These are phyloP conservation scores for Bolboschoenus planiculmis DNA, from an alignment of 176 grass and related monocot genomes.

Conservation along the genomic window DNA sequence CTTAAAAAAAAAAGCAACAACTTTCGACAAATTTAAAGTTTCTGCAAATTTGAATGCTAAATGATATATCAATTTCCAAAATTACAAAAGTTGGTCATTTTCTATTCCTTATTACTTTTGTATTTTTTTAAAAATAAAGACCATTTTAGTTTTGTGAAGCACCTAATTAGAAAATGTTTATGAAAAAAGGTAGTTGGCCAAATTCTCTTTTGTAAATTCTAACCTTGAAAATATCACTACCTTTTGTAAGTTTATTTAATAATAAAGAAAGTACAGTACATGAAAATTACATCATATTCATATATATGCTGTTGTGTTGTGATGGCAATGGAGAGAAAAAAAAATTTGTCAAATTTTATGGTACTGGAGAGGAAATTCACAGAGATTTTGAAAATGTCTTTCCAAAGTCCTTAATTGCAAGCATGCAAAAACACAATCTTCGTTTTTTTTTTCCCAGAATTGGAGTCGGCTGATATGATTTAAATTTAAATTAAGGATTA, in stretches of 20 bases:
- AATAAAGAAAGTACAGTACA: background rate
- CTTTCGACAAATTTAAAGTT: no score
- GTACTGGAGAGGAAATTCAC: background rate
- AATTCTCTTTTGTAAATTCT: background rate
- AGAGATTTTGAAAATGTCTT: background rate
- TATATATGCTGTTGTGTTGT: background rate
- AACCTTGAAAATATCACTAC: background rate
- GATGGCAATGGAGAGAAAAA: background rate
- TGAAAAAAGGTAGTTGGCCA: background rate
- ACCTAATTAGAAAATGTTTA: background rate
- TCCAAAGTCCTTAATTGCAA: background rate
- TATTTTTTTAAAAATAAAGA: background rate
- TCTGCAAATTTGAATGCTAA: no score
- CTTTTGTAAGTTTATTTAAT: background rate
- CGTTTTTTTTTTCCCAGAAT: background rate
- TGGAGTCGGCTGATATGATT: background rate
- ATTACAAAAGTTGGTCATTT: background rate
- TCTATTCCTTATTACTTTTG: background rate
- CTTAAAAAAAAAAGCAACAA: no score
- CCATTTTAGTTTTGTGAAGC: background rate
- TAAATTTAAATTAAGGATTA: background rate
- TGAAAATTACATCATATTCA: background rate
- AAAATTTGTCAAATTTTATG: background rate
- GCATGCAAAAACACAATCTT: background rate
- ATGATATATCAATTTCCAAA: background rate